phyloP scores from a whole-genome alignment of 805 yeast species.

The Starmerella geochares region DNA sequence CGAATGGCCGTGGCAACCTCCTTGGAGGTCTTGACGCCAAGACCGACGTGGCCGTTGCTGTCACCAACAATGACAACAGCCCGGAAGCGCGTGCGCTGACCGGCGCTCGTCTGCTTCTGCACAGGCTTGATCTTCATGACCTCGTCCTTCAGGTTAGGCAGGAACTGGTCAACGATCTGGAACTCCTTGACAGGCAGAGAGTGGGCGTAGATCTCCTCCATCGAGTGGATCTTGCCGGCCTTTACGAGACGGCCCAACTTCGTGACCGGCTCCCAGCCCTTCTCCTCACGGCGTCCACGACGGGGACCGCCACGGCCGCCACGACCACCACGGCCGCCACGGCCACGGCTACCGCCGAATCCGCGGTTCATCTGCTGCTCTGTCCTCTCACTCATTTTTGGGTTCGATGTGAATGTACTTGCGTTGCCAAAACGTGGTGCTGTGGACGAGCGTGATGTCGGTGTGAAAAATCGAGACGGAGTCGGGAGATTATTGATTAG shows the following conservation, averaged over 20 bases:
- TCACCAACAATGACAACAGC: slow-evolving; percentile 99
- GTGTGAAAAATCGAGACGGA: slow-evolving; percentile 4
- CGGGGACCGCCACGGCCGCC: slow-evolving; percentile 41
- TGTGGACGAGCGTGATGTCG: not conserved
- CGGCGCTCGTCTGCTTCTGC: slow-evolving; percentile 99
- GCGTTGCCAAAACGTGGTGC: not conserved
- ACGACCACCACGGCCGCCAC: slow-evolving; percentile 32
- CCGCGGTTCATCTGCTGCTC: slow-evolving; percentile 31
- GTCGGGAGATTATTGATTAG: not conserved
- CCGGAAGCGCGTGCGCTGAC: slow-evolving; percentile 99
- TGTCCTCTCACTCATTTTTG: slow-evolving; percentile 21
- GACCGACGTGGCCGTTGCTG: slow-evolving; percentile 99
- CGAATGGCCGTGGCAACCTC: slow-evolving; percentile 99
- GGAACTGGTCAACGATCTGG: slow-evolving; percentile 94
- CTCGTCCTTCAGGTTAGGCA: slow-evolving; percentile 94
- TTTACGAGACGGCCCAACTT: slow-evolving; percentile 99
- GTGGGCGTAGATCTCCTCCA: slow-evolving; percentile 99
- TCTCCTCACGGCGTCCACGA: slow-evolving; percentile 88
- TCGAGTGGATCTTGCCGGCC: slow-evolving; percentile 92
- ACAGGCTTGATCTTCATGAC: slow-evolving; percentile 99
- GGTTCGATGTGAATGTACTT: not conserved
- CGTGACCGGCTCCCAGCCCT: slow-evolving; percentile 99
- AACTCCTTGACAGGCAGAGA: slow-evolving; percentile 98
- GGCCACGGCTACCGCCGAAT: slow-evolving; percentile 35
- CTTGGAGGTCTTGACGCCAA: slow-evolving; percentile 99